Evolutionary conservation across 805 yeast species (phyloP).

Genomic region (Kazachstania viticola): DNA sequence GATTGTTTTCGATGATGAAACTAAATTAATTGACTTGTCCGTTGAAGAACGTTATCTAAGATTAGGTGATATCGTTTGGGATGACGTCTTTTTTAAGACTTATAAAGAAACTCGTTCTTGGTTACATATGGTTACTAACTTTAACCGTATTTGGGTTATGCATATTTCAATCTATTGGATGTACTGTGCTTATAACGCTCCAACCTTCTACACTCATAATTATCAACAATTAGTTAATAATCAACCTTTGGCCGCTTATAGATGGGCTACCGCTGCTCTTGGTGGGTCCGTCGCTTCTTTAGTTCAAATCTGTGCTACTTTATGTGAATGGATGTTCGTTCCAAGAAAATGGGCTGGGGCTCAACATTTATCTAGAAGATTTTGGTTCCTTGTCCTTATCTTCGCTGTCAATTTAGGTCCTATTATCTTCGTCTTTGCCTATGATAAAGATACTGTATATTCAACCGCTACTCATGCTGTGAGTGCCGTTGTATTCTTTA

Average conservation of each 20-base stretch:
- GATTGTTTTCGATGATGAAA: slow-evolving; percentile 69
- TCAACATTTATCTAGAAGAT: slow-evolving; percentile 84
- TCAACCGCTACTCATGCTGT: slow-evolving; percentile 69
- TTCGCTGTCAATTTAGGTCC: slow-evolving; percentile 73
- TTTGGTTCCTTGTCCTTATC: slow-evolving; percentile 58
- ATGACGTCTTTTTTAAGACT: slow-evolving; percentile 85
- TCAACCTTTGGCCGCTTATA: slow-evolving; percentile 78
- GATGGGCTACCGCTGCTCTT: slow-evolving; percentile 87
- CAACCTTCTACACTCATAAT: slow-evolving; percentile 78
- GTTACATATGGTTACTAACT: slow-evolving; percentile 90
- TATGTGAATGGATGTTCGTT: slow-evolving; percentile 90
- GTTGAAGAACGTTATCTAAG: slow-evolving; percentile 79
- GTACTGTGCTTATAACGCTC: slow-evolving; percentile 88
- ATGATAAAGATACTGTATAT: slow-evolving; percentile 53
- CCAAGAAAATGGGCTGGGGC: slow-evolving; percentile 99
- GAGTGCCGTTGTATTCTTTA: slow-evolving; percentile 78
- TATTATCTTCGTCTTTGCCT: slow-evolving; percentile 71
- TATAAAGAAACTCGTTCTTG: slow-evolving; percentile 94
- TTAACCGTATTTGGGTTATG: slow-evolving; percentile 96
- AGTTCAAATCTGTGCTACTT: slow-evolving; percentile 77
- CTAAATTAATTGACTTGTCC: slow-evolving; percentile 83
- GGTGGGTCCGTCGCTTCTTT: slow-evolving; percentile 82
- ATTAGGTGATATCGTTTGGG: slow-evolving; percentile 90
- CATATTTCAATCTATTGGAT: slow-evolving; percentile 89
- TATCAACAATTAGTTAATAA: slow-evolving; percentile 75